Evolutionary conservation across 1,284 basidiomycete genomes (phyloP).

Genomic region (Pascua sp.): DNA sequence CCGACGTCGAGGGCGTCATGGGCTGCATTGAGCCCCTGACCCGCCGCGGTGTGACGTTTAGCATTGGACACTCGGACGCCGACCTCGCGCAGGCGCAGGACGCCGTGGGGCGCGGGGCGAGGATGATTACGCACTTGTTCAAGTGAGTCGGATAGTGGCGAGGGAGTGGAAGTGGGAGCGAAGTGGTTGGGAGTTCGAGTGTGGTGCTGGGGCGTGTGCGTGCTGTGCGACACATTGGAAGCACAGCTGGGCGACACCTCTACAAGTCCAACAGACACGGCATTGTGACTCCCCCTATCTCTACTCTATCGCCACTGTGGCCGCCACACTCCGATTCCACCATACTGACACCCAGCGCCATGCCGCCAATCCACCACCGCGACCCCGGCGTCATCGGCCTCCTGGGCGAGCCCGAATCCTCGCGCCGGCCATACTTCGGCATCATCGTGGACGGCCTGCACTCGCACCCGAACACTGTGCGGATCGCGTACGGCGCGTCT

Average conservation of each 20-base stretch:
- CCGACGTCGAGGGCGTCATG: conserved; percentile 79
- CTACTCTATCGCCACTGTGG: too few species aligned
- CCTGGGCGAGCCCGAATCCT: conserved; percentile 76
- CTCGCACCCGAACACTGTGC: conserved; percentile 81
- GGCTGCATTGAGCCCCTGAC: conserved; percentile 61
- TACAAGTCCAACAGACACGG: too few species aligned
- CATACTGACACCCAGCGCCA: conserved; percentile 25
- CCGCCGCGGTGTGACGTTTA: conserved; percentile 68
- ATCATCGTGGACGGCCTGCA: conserved; percentile 89
- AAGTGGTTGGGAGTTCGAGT: background rate
- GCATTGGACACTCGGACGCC: conserved; percentile 71
- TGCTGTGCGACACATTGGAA: too few species aligned
- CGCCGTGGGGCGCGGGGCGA: conserved; percentile 54
- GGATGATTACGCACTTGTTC: conserved; percentile 85
- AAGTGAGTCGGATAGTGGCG: conserved; percentile 55
- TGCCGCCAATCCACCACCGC: conserved; percentile 42
- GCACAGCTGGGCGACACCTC: too few species aligned
- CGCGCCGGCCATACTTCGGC: conserved; percentile 75
- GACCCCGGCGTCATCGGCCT: conserved; percentile 69
- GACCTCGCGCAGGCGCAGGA: conserved; percentile 33
- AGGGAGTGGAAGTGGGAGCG: background rate
- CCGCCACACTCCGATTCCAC: too few species aligned
- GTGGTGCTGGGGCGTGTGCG: background rate
- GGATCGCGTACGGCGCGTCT: conserved; percentile 75
- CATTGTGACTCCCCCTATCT: too few species aligned